Conservation (phyloP, 2,329 filamentous ascomycete genomes). For the Ceratocystis alfenasii region DNA sequence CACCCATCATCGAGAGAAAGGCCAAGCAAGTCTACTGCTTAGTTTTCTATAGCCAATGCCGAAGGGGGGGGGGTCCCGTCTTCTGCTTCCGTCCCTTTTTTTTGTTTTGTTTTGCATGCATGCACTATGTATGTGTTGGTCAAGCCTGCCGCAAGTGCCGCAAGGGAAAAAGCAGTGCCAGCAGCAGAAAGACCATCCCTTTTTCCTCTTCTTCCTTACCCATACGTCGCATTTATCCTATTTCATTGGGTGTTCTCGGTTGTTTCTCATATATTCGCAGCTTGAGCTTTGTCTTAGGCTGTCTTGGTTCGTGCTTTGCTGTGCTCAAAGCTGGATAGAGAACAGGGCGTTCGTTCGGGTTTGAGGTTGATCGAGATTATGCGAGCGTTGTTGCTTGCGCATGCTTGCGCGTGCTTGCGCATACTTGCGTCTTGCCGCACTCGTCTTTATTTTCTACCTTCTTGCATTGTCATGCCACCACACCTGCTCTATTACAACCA, state of each 20-base stretch:
- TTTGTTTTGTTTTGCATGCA: background rate
- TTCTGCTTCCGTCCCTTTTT: background rate
- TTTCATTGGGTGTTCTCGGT: too few relatives aligned
- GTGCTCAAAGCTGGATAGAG: too few relatives aligned
- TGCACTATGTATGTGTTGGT: slow-evolving; percentile 7
- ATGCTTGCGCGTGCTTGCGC: background rate
- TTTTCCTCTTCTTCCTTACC: background rate
- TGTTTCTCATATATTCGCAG: background rate
- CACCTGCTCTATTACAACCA: background rate
- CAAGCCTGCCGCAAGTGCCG: background rate
- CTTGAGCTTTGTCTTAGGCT: background rate
- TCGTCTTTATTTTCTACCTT: background rate
- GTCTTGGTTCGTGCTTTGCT: too few relatives aligned
- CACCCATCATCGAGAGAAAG: too few relatives aligned
- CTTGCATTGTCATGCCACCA: background rate
- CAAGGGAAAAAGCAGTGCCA: too few relatives aligned
- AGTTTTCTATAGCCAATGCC: background rate
- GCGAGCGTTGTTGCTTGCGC: background rate
- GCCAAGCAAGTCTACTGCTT: background rate
- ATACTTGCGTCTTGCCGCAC: background rate
- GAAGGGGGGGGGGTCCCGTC: background rate
- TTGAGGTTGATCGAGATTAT: slow-evolving; percentile 2
- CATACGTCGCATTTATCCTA: background rate
- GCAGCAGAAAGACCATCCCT: background rate
- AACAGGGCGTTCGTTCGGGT: too few relatives aligned